Conservation (phyloP, 2,329 filamentous ascomycete genomes). For the Xylaria sp. region DNA sequence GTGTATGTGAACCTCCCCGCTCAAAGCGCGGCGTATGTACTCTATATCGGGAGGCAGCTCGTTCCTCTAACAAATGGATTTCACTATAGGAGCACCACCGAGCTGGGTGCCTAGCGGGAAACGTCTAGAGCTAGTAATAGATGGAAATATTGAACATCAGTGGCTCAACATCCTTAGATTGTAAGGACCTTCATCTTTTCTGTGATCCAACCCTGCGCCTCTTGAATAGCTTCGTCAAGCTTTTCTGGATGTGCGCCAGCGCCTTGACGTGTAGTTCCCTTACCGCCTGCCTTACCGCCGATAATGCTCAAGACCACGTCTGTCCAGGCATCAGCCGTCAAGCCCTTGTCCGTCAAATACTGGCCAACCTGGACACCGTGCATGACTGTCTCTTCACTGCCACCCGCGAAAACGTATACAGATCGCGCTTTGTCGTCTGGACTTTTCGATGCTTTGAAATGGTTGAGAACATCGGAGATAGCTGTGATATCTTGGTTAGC, state of each 20-base stretch:
- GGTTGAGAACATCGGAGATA: neutral
- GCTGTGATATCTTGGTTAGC: neutral
- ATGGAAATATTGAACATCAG: conserved; percentile 19
- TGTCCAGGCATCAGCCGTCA: conserved; percentile 13
- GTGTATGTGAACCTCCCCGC: no score
- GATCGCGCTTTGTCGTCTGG: neutral
- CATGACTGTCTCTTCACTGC: neutral
- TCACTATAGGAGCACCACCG: no score
- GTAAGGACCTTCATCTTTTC: conserved; percentile 13
- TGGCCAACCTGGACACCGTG: neutral
- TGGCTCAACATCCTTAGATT: conserved; percentile 14
- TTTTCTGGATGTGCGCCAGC: conserved; percentile 19
- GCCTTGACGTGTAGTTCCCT: conserved; percentile 15
- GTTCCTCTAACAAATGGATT: no score
- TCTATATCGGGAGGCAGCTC: no score
- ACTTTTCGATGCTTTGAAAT: neutral
- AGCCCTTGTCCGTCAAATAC: conserved; percentile 16
- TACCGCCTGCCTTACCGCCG: conserved; percentile 17
- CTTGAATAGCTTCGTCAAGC: conserved; percentile 10
- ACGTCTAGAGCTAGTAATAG: conserved; percentile 6
- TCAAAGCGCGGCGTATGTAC: no score
- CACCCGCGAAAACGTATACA: neutral
- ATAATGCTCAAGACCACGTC: conserved; percentile 16
- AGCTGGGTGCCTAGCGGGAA: neutral
- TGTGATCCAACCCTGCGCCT: conserved; percentile 13